A percentile compares a stretch with the other conserved stretches of the same genome.
Evolutionary conservation across 129 eudicot genomes (phyloP).

Genomic region (Apium graveolens): DNA sequence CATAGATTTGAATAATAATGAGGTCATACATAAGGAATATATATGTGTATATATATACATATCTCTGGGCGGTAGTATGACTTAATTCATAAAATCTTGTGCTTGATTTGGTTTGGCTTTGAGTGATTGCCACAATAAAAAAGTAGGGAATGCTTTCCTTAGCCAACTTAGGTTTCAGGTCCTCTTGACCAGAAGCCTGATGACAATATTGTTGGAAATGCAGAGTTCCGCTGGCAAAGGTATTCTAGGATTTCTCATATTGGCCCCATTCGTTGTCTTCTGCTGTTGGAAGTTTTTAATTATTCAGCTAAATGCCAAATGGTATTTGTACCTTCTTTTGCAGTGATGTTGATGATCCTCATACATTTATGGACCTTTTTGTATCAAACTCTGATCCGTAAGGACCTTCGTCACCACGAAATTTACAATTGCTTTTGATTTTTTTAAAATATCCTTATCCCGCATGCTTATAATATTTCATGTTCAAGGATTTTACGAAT

Average conservation of each 20-base stretch:
- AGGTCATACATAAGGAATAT: not conserved
- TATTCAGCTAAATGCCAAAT: not conserved
- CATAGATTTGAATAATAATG: not conserved
- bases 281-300: not conserved
- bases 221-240: conserved; percentile 97
- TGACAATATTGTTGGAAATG: conserved; percentile 66
- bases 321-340: conserved; percentile 3
- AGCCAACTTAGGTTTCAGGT: conserved; percentile 64
- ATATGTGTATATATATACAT: no score
- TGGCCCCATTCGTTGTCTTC: not conserved
- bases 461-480: not conserved
- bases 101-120: not conserved
- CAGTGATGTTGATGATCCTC: conserved; percentile 87
- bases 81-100: not conserved
- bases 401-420: conserved; percentile 16
- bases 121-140: not conserved
- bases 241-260: conserved; percentile 15
- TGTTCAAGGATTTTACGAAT: conserved; percentile 57
- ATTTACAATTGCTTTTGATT: not conserved
- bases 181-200: conserved; percentile 78
- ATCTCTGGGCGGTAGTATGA: not conserved
- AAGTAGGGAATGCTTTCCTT: conserved; percentile 33
- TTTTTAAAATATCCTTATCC: not conserved
- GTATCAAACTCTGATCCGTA: conserved; percentile 91
- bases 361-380: conserved; percentile 76